phyloP scores from a whole-genome alignment of 768 basidiomycete genomes.

The Pleurotus platypus region DNA sequence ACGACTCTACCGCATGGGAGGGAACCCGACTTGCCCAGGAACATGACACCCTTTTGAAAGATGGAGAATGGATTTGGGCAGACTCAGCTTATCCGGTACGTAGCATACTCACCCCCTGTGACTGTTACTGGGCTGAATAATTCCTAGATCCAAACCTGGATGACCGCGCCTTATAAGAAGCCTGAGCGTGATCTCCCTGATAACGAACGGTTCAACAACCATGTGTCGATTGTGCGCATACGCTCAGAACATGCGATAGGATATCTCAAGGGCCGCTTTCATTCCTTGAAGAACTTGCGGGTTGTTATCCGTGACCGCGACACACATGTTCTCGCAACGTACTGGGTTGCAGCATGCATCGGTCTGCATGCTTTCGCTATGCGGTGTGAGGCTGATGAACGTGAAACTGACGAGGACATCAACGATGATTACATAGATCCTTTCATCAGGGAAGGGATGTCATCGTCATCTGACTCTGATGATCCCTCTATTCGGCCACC shows the following conservation, averaged over 20 bases:
- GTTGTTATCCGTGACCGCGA: conserved; percentile 18
- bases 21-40: conserved; percentile 16
- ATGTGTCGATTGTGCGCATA: conserved; percentile 31
- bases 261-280: conserved; percentile 35
- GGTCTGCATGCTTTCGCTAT: conserved; percentile 26
- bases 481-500: too few relatives aligned
- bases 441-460: conserved; percentile 22
- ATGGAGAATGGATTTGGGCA: conserved; percentile 31
- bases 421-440: conserved; percentile 12
- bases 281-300: conserved; percentile 27
- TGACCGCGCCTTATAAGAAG: conserved; percentile 23
- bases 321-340: conserved; percentile 23
- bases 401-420: conserved; percentile 6
- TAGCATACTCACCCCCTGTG: too few relatives aligned
- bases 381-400: conserved; percentile 23
- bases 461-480: conserved; percentile 5
- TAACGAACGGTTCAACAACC: conserved; percentile 28
- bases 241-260: conserved; percentile 37
- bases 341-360: conserved; percentile 28
- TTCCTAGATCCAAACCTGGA: conserved; percentile 18
- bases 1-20: conserved; percentile 29
- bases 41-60: conserved; percentile 18
- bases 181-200: conserved; percentile 20
- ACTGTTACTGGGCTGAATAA: background rate
- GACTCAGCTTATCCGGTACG: conserved; percentile 37